A percentile compares a stretch with the other conserved stretches of the same genome.
Evolutionary conservation across 148 eudicot genomes (phyloP).

Genomic region (Vaccinium myrtillus): DNA sequence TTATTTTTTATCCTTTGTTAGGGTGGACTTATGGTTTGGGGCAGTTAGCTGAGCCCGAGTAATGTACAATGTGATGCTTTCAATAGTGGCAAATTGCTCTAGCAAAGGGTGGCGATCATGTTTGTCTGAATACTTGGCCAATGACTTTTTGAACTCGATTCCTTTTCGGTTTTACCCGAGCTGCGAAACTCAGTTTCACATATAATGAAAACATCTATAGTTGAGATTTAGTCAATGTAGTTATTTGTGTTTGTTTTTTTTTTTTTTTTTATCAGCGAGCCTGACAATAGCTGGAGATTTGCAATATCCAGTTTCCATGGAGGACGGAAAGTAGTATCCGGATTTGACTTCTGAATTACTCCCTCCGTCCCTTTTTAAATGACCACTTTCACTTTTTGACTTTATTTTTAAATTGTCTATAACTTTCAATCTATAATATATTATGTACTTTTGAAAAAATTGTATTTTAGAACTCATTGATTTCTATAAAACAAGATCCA

Average conservation of each 20-base stretch:
- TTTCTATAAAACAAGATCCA: no score
- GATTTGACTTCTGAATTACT: background rate
- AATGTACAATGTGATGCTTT: background rate
- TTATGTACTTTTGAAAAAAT: no score
- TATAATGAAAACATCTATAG: background rate
- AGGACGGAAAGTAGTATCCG: background rate
- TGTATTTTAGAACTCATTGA: no score
- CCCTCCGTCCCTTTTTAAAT: no score
- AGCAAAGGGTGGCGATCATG: background rate
- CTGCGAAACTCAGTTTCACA: background rate
- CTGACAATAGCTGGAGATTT: background rate
- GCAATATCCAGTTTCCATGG: background rate
- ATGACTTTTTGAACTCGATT: background rate
- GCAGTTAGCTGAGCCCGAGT: background rate
- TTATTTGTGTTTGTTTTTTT: background rate
- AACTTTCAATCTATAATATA: no score
- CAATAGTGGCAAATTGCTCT: background rate
- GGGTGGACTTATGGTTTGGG: background rate
- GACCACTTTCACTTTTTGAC: no score
- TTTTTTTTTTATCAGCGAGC: background rate
- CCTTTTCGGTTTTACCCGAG: background rate
- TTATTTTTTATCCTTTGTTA: background rate
- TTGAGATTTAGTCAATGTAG: background rate
- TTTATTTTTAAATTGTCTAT: no score
- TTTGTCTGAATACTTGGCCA: background rate